Base-by-base conservation (phyloP, 306 rosid genomes). In the Heteromeles arbutifolia region DNA sequence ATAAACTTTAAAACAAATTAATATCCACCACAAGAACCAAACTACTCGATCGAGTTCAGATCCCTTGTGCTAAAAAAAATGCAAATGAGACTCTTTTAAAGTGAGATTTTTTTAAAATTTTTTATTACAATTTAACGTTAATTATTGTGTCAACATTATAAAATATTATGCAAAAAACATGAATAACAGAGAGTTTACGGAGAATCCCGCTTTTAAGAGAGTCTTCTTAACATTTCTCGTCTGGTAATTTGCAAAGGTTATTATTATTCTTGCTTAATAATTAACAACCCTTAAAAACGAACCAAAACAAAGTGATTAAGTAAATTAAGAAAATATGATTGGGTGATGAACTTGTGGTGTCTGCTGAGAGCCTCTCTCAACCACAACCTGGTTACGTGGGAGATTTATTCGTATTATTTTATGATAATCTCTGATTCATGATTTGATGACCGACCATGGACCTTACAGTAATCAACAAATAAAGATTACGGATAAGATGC, bases 331-430 rank as follows among this genome's bases (percentile, higher is more conserved):
- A 86, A 81, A 79, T 18, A 58, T 56, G 26, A 65, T 76, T 79
- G 80, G 83, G 10, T 61, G 72, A 41, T 24, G 32, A 85, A 70
- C 85, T 70, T 73, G 81, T 67, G 79, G 81, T 28, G 48, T 41
- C 59, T 37, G 69, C 77, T 59, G 31, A 73, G 73, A 82, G 29
- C 74, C 67, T 63, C 76, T 81, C 91, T 67, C 88, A 82, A 83
- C 96, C 93, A 91, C 93, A 87, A 77, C 69, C 67, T 88, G 14
- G 68, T 69, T 82, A 43, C 43, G 81, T 82, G 71, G 85, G 83
- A 44, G 24, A 54, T 82, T 68, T 72, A 32, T n/a, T 3, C 25
- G 8, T 25, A 24, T 65, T 37, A 72, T 76, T 66, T 12, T 70
- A 45, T 56, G 17, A 8, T 43, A 69, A 70, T 45, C 48, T 24